Base-by-base conservation (phyloP, 108 stramenopile species). In the Licmophora abbreviata region DNA sequence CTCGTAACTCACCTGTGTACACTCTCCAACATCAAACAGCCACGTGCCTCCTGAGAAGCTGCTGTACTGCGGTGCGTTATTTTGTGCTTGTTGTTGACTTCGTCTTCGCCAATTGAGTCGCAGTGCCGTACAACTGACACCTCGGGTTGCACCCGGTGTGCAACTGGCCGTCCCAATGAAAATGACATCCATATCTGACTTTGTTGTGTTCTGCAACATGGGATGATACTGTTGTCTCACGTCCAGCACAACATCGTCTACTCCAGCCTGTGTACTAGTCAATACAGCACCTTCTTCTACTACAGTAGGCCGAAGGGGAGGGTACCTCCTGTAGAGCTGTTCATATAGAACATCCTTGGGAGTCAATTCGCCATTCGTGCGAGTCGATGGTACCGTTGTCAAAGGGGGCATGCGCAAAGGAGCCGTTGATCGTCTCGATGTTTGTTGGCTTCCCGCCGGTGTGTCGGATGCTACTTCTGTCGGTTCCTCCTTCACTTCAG, bases 1-100 rank as follows among this genome's bases (percentile, higher is more conserved):
- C 44, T 51, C 54, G 22, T 33, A 54, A 77, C 77, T 4, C 54
- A 90, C 73, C 79, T 96, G 96, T 9, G 94, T 95, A 21, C 85
- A 73, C 66, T 97, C 96, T 6, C 96, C 96, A 56, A 79, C 84
- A 60, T 97, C 96, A 64, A 97, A 97, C n/a, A 97, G 48, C 91
- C 87, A 94, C 7, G 85, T 84, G 4, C 82, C 81, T 33, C 87
- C 81, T 12, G 54, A 54, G 43, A 63, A 52, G 33, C 47, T 42
- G 30, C 54, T 54, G 5, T 51, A 5, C 8, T 11, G 28, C 23
- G 56, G 4, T 28, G 10, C 28, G 17, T 33, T 54, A 15, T 32
- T 22, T 26, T 21, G 43, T 21, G 27, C 47, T 26, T 29, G 42
- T 45, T 40, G 12, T 59, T 42, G 32, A 28, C 25, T 15, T 18